Conservation (phyloP, 2,329 filamentous ascomycete species). For the Ilyonectria robusta region DNA sequence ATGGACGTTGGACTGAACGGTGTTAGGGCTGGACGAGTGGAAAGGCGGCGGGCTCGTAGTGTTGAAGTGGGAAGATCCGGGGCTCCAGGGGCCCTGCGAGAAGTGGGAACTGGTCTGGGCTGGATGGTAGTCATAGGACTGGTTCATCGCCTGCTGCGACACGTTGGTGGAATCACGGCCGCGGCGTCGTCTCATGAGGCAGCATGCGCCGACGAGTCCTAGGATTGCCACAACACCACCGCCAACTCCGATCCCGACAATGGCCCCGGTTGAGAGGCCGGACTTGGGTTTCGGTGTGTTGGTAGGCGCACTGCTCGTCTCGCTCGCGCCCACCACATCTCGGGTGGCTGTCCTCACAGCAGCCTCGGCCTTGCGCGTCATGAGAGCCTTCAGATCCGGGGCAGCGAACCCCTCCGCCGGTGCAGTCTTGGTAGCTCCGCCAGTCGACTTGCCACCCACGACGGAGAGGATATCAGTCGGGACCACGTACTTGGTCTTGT, state of each 20-base stretch:
- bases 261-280: slow-evolving; percentile 54
- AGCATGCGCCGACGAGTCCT: slow-evolving; percentile 47
- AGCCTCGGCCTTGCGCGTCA: slow-evolving; percentile 64
- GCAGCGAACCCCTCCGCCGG: slow-evolving; percentile 65
- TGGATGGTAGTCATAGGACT: slow-evolving; percentile 45
- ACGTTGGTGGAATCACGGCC: slow-evolving; percentile 27
- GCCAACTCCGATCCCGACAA: slow-evolving; percentile 61
- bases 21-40: slow-evolving; percentile 33
- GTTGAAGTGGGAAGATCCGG: slow-evolving; percentile 41
- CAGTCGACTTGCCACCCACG: slow-evolving; percentile 64
- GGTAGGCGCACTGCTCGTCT: slow-evolving; percentile 18
- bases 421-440: slow-evolving; percentile 66
- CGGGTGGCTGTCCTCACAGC: slow-evolving; percentile 66
- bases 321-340: slow-evolving; percentile 45
- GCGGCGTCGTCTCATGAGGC: slow-evolving; percentile 49
- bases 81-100: slow-evolving; percentile 46
- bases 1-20: slow-evolving; percentile 37
- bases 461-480: slow-evolving; percentile 64
- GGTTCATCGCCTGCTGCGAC: slow-evolving; percentile 43
- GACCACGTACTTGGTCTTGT: slow-evolving; percentile 65
- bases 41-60: slow-evolving; percentile 39
- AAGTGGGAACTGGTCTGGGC: slow-evolving; percentile 37
- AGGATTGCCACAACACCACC: slow-evolving; percentile 49
- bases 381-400: slow-evolving; percentile 66
- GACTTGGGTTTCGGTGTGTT: neutral